Base-by-base conservation (phyloP, 495 filamentous ascomycete genomes). In the Pyronema omphalodes region DNA sequence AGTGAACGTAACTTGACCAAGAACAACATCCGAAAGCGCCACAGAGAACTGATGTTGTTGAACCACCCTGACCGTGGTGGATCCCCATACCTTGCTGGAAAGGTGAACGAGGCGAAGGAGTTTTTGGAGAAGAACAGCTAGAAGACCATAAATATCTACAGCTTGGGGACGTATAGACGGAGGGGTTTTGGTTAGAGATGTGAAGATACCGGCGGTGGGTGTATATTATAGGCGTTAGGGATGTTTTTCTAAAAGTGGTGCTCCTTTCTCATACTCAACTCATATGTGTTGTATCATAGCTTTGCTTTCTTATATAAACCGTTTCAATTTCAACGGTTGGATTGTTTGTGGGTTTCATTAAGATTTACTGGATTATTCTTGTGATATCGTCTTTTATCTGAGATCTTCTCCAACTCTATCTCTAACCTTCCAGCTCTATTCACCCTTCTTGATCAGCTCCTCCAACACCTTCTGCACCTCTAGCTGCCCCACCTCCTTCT, bases 11-110 rank as follows among this genome's bases (percentile, higher is more conserved):
- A 77, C 56, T 58, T 94, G 60, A 87, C 79, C 52, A 94, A 93
- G 71, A 86, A 94, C 40, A 88, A 89, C 59, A 74, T 99, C 47
- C 84, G 91, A 63, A 95, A 96, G 73, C 88, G 89, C 59, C 91
- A 99, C 71, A 80, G 91, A 36, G 86, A 84, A 56, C 80, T 96
- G 50, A 99, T 99, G 91, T 76, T 99, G 51, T 73, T 93, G 57
- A 99, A 99, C 71, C 91, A 99, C 70, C 91, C 91, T 34, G 91
- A 99, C 70, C 85, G 91, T 57, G 91, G 91, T 51, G 91, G 91
- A 15, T 94, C 88, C 66, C 91, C 91, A 34, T 99, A 95, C 67
- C 67, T 98, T 53, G 91, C 91, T 7, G 93, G 87, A 44, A 98
- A 98, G 67, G 83, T 96, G 66, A 96, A 96, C 68, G 89, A 96